phyloP scores from a whole-genome alignment of 208 protist genomes.

The Zelonia costaricensis region DNA sequence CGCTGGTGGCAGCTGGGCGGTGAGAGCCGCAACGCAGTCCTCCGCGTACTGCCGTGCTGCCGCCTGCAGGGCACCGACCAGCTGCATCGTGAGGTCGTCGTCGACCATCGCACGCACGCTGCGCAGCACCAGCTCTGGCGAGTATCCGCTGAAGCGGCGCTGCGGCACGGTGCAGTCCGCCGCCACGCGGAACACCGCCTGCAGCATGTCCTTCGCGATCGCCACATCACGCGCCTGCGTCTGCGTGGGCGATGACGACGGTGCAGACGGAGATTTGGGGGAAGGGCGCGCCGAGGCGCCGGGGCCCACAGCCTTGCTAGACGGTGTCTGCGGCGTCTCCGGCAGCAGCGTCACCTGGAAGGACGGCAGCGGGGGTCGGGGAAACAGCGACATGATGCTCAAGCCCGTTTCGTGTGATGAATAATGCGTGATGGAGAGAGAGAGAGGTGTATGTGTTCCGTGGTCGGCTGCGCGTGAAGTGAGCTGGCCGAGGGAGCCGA shows the following conservation, averaged over 20 bases:
- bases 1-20: neutral
- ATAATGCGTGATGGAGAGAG: too few species aligned
- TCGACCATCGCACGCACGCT: constrained; percentile 61
- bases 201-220: constrained; percentile 36
- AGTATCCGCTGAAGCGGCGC: constrained; percentile 41
- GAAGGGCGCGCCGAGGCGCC: neutral
- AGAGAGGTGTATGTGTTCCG: too few species aligned
- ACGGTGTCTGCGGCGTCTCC: constrained; percentile 3
- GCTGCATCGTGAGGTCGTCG: constrained; percentile 13
- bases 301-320: neutral
- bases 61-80: constrained; percentile 35
- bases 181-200: constrained; percentile 31
- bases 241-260: neutral
- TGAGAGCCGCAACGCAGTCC: constrained; percentile 13
- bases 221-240: constrained; percentile 7
- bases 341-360: constrained; percentile 32
- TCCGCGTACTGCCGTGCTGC: constrained; percentile 28
- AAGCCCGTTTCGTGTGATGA: too few species aligned
- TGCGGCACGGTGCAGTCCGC: constrained; percentile 14
- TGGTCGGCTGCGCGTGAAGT: too few species aligned
- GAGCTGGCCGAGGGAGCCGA: too few species aligned
- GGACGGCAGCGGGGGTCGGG: constrained; percentile 16
- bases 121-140: constrained; percentile 43
- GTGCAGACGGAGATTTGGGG: neutral
- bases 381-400: constrained; percentile 9